Percentiles rank a stretch among this genome's conserved stretches.
phyloP scores from a whole-genome alignment of 108 stramenopile genomes.

The Mediolabrus comicus region DNA sequence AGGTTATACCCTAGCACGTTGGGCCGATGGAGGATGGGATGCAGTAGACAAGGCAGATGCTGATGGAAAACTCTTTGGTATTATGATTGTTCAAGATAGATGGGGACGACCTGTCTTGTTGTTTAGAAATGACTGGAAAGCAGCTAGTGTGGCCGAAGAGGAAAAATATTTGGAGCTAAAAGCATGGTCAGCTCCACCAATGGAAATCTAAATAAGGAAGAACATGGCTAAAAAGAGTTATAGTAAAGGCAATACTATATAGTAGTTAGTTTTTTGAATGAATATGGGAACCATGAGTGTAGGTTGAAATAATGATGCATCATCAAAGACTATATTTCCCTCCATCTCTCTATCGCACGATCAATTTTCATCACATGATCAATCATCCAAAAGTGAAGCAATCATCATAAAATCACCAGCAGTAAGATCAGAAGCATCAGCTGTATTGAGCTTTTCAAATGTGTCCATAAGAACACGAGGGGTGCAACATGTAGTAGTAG shows the following conservation, averaged over 20 bases:
- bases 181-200: slow-evolving; percentile 77
- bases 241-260: too few species aligned
- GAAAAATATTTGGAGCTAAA: slow-evolving; percentile 68
- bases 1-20: slow-evolving; percentile 87
- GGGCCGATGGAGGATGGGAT: slow-evolving; percentile 94
- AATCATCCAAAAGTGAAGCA: background rate
- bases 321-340: too few species aligned
- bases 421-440: background rate
- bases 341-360: too few species aligned
- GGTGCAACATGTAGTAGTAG: too few species aligned
- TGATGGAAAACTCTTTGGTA: slow-evolving; percentile 90
- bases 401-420: background rate
- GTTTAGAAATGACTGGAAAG: slow-evolving; percentile 96
- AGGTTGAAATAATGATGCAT: too few species aligned
- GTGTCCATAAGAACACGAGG: background rate
- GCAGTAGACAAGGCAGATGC: slow-evolving; percentile 90
- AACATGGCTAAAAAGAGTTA: too few species aligned
- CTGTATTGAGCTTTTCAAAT: background rate
- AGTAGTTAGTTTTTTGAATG: too few species aligned
- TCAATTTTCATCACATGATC: too few species aligned
- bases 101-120: slow-evolving; percentile 91
- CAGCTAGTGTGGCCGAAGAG: slow-evolving; percentile 76
- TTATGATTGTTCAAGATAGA: slow-evolving; percentile 89
- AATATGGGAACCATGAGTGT: too few species aligned
- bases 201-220: too few species aligned